Evolutionary conservation across 768 basidiomycete species (phyloP).

Genomic region (Fistulinella prunicolor): DNA sequence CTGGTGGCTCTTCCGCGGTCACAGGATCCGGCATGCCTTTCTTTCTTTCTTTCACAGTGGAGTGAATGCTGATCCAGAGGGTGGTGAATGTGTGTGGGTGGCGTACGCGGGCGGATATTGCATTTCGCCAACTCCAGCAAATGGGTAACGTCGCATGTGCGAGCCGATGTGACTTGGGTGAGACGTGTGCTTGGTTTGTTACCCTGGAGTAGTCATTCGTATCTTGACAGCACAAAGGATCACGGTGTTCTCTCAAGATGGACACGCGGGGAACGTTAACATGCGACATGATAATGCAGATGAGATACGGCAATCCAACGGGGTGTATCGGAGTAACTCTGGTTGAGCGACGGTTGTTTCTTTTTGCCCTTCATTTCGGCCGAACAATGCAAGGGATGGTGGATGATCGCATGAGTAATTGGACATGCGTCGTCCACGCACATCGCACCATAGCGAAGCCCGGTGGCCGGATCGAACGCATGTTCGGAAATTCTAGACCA

Average conservation of each 20-base stretch:
- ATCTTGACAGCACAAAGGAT: neutral
- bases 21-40: neutral
- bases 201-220: neutral
- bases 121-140: neutral
- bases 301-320: neutral
- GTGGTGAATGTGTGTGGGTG: neutral
- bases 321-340: neutral
- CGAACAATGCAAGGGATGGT: slow-evolving; percentile 2
- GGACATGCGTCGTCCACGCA: slow-evolving; percentile 11
- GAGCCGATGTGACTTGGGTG: neutral
- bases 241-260: neutral
- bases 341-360: neutral
- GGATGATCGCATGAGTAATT: slow-evolving; percentile 9
- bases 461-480: neutral
- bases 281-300: slow-evolving; percentile 8
- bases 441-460: neutral
- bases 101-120: neutral
- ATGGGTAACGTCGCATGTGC: too few species aligned
- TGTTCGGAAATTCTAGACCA: slow-evolving; percentile 12
- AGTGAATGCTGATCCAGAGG: neutral
- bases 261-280: too few species aligned
- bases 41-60: slow-evolving; percentile 1
- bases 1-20: neutral
- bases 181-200: neutral
- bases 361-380: slow-evolving; percentile 4